Percentiles rank a stretch among this genome's conserved stretches.
Conservation (phyloP, 495 filamentous ascomycete species). For the Lasiosphaeria hispida region DNA sequence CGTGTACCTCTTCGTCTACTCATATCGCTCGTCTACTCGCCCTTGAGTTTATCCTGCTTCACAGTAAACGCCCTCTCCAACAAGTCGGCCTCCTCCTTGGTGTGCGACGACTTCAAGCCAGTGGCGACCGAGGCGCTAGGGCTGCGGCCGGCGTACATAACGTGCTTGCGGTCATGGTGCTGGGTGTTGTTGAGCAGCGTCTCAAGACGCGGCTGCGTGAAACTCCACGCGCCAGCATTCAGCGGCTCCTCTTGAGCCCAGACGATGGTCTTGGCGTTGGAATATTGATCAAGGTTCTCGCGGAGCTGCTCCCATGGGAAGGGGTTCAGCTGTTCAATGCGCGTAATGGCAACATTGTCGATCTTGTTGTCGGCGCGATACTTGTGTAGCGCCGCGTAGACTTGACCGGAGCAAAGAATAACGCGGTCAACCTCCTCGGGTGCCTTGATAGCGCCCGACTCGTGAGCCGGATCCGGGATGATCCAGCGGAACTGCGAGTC, state of each 20-base stretch:
- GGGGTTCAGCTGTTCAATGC: slow-evolving; percentile 95
- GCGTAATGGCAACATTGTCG: slow-evolving; percentile 87
- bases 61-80: slow-evolving; percentile 68
- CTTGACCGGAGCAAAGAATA: slow-evolving; percentile 91
- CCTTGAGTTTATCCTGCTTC: slow-evolving; percentile 68
- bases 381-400: slow-evolving; percentile 86
- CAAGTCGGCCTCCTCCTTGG: slow-evolving; percentile 92
- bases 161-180: slow-evolving; percentile 88
- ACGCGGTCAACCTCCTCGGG: slow-evolving; percentile 88
- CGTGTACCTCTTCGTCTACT: no score
- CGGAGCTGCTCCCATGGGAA: slow-evolving; percentile 97
- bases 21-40: slow-evolving; percentile 48
- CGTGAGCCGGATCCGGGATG: slow-evolving; percentile 82
- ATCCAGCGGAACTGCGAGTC: slow-evolving; percentile 96
- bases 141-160: slow-evolving; percentile 91
- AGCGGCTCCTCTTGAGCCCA: slow-evolving; percentile 97
- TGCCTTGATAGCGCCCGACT: slow-evolving; percentile 65
- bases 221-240: slow-evolving; percentile 94
- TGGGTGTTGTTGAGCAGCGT: slow-evolving; percentile 88
- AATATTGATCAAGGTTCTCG: slow-evolving; percentile 93
- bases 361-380: slow-evolving; percentile 80
- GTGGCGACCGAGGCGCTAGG: slow-evolving; percentile 91
- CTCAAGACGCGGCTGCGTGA: slow-evolving; percentile 92
- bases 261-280: slow-evolving; percentile 93
- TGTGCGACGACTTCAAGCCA: slow-evolving; percentile 80